A percentile compares a stretch with the other conserved stretches of the same genome.
Conservation (phyloP, 345 rosid species). For the Erodium maritimum region DNA sequence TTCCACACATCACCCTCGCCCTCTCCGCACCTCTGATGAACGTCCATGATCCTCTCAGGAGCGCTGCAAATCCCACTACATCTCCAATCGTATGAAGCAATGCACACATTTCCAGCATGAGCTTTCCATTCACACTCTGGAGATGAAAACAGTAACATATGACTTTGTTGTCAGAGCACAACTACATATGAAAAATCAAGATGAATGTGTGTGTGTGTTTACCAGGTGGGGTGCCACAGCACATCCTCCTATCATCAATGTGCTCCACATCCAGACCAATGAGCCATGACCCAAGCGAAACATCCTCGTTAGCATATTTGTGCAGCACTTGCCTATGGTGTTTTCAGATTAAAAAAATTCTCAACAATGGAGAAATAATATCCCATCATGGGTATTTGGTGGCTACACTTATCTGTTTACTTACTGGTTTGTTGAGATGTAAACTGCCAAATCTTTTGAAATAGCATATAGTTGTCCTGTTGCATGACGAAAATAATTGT, state of each 20-base stretch:
- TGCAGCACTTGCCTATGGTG: slow-evolving; percentile 51
- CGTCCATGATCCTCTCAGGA: not conserved
- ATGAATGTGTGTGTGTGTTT: too few species aligned
- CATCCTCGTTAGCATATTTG: slow-evolving; percentile 55
- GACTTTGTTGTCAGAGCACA: not conserved
- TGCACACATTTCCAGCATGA: not conserved
- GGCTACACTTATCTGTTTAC: too few species aligned
- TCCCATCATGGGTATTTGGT: too few species aligned
- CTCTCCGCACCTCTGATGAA: not conserved
- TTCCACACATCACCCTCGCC: not conserved
- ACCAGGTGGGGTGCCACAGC: not conserved
- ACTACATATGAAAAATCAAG: not conserved
- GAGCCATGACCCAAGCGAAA: slow-evolving; percentile 52
- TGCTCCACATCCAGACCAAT: slow-evolving; percentile 51
- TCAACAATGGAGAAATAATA: not conserved
- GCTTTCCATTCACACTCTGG: not conserved
- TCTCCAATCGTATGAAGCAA: not conserved
- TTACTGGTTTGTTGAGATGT: not conserved
- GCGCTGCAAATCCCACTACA: not conserved
- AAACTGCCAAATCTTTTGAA: not conserved
- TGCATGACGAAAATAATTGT: slow-evolving; percentile 47
- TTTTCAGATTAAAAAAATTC: too few species aligned
- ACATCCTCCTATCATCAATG: slow-evolving; percentile 23
- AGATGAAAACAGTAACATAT: not conserved
- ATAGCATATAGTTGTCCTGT: slow-evolving; percentile 12